Evolutionary conservation across 345 rosid species (phyloP).

Genomic region (Lepidium africanum): DNA sequence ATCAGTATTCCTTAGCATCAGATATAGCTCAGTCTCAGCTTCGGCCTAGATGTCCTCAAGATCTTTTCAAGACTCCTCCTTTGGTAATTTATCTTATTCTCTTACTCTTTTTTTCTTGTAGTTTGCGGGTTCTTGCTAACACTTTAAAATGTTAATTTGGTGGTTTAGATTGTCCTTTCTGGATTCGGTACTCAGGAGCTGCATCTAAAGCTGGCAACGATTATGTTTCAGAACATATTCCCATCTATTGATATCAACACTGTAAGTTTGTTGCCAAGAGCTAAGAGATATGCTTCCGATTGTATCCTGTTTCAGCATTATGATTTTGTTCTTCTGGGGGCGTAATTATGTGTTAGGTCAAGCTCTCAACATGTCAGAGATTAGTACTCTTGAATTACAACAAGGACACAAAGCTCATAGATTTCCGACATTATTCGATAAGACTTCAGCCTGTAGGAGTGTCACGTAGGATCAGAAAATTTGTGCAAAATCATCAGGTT

Average conservation of each 20-base stretch:
- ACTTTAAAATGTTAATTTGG: neutral
- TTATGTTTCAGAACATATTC: conserved; percentile 94
- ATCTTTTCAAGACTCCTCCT: conserved; percentile 82
- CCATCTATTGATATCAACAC: conserved; percentile 90
- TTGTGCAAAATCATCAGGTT: conserved; percentile 82
- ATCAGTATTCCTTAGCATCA: conserved; percentile 62
- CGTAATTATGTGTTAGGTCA: conserved; percentile 52
- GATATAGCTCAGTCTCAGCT: conserved; percentile 81
- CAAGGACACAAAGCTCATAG: conserved; percentile 77
- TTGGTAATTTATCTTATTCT: conserved; percentile 41
- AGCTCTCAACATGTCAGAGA: conserved; percentile 91
- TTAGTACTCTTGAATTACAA: conserved; percentile 83
- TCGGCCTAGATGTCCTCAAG: conserved; percentile 87
- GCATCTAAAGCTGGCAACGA: conserved; percentile 76
- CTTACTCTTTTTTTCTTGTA: neutral
- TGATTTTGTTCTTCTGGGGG: conserved; percentile 12
- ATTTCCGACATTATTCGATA: conserved; percentile 87
- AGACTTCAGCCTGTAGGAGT: conserved; percentile 86
- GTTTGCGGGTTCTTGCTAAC: neutral
- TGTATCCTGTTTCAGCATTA: conserved; percentile 2
- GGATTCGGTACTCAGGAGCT: conserved; percentile 85
- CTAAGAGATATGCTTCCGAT: neutral
- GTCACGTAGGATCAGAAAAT: conserved; percentile 75
- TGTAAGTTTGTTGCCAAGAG: conserved; percentile 38
- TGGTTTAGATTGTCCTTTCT: conserved; percentile 80